Percentiles rank a stretch among this genome's conserved stretches.
phyloP scores from a whole-genome alignment of 768 basidiomycete genomes.

The Tylopilus vinaceipallidus region DNA sequence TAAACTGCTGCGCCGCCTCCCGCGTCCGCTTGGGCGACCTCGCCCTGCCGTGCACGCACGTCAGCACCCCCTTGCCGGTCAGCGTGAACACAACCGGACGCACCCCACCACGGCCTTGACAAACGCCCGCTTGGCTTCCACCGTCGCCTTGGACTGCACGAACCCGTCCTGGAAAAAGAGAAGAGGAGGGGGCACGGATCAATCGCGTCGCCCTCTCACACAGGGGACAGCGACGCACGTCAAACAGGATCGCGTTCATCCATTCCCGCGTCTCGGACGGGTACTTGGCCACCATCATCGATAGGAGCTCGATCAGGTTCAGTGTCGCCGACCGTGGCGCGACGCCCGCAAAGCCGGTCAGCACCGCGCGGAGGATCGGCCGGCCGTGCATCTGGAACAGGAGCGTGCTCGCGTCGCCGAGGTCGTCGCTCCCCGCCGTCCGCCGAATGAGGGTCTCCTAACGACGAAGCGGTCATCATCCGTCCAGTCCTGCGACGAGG shows the following conservation, averaged over 20 bases:
- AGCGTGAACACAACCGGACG: constrained; percentile 13
- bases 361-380: constrained; percentile 65
- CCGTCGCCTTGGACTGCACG: constrained; percentile 65
- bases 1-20: constrained; percentile 87
- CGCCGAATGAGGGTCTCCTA: constrained; percentile 66
- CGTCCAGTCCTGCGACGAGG: too few species aligned
- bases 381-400: constrained; percentile 57
- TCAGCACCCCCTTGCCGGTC: not conserved
- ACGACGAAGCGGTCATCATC: too few species aligned
- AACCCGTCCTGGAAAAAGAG: constrained; percentile 58
- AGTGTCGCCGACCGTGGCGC: constrained; percentile 81
- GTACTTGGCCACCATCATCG: constrained; percentile 58
- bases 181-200: too few species aligned
- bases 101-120: constrained; percentile 70
- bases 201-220: not conserved
- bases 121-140: constrained; percentile 77
- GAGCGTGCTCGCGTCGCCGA: constrained; percentile 52
- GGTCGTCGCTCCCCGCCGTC: constrained; percentile 60
- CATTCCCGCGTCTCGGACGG: constrained; percentile 58
- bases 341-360: constrained; percentile 79
- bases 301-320: constrained; percentile 82
- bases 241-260: constrained; percentile 69
- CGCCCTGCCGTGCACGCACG: constrained; percentile 43
- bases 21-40: constrained; percentile 70
- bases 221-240: too few species aligned